These are phyloP conservation scores for Smittium mucronatum DNA, from an alignment of 371 early-diverging fungal species.

Conservation along the genomic window DNA sequence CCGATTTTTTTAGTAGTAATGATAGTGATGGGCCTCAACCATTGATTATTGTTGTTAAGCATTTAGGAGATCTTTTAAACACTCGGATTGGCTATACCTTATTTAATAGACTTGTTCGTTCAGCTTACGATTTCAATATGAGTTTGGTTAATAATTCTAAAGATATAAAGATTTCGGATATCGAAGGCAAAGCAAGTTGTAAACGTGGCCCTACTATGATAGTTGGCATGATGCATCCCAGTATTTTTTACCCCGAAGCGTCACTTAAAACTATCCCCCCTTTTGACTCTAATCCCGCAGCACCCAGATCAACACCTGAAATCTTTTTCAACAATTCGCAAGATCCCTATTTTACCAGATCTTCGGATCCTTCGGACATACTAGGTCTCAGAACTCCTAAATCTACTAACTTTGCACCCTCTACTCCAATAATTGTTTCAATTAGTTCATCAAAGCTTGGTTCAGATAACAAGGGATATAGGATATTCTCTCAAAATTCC, in stretches of 20 bases:
- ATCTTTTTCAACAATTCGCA: neutral
- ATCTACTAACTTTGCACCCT: neutral
- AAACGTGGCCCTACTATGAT: constrained; percentile 18
- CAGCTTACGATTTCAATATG: constrained; percentile 17
- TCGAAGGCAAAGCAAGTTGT: neutral
- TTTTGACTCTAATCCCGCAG: constrained; percentile 29
- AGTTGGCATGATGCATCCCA: constrained; percentile 31
- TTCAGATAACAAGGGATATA: neutral
- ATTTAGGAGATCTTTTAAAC: constrained; percentile 31
- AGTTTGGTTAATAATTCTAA: neutral
- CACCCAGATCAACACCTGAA: constrained; percentile 21
- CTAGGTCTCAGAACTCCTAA: neutral
- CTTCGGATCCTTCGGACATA: neutral
- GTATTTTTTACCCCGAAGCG: constrained; percentile 26
- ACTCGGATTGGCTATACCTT: constrained; percentile 34
- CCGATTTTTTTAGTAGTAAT: neutral
- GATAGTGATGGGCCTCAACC: constrained; percentile 16
- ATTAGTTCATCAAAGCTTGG: neutral
- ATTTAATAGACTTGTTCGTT: constrained; percentile 22
- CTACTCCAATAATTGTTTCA: neutral
- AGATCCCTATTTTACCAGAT: neutral
- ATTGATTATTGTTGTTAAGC: constrained; percentile 26
- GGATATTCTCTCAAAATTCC: neutral
- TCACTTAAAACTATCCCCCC: constrained; percentile 32
- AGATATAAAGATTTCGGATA: neutral